These are phyloP conservation scores for Candida morakotiae DNA, from an alignment of 805 yeast genomes.

Conservation along the genomic window DNA sequence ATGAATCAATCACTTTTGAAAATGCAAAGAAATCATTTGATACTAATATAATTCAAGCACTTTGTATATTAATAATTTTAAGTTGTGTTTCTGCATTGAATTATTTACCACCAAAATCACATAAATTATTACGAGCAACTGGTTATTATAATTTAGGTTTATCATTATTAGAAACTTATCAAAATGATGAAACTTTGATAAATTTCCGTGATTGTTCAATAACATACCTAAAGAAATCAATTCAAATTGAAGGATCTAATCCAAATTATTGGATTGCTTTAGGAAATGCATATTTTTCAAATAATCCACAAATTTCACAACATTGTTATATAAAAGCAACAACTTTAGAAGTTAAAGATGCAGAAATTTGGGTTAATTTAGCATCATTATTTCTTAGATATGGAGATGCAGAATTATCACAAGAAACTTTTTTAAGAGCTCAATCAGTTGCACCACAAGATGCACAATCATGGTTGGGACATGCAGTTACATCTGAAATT, in stretches of 20 bases:
- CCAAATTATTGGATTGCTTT: slow-evolving; percentile 76
- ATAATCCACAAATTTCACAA: slow-evolving; percentile 73
- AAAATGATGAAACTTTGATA: slow-evolving; percentile 10
- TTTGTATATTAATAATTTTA: slow-evolving; percentile 39
- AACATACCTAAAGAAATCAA: slow-evolving; percentile 57
- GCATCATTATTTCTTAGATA: slow-evolving; percentile 70
- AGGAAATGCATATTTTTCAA: slow-evolving; percentile 67
- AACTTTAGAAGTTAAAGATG: slow-evolving; percentile 63
- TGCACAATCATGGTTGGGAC: slow-evolving; percentile 79
- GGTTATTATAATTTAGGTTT: slow-evolving; percentile 68
- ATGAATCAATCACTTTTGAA: slow-evolving; percentile 11
- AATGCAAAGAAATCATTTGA: slow-evolving; percentile 16
- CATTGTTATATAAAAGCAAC: slow-evolving; percentile 88
- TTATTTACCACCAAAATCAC: slow-evolving; percentile 28
- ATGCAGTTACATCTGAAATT: slow-evolving; percentile 59
- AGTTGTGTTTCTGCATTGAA: slow-evolving; percentile 44
- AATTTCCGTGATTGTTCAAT: slow-evolving; percentile 50
- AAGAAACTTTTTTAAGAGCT: slow-evolving; percentile 65
- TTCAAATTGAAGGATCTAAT: slow-evolving; percentile 66
- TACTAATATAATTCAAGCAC: slow-evolving; percentile 22
- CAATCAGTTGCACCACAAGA: slow-evolving; percentile 79
- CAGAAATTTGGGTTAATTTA: slow-evolving; percentile 73
- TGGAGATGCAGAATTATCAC: slow-evolving; percentile 70
- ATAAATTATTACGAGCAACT: slow-evolving; percentile 52
- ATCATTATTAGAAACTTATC: slow-evolving; percentile 47